Evolutionary conservation across 805 yeast genomes (phyloP), one percentile per base, ranked within the genome.

Genomic region (Metschnikowia borealis): DNA sequence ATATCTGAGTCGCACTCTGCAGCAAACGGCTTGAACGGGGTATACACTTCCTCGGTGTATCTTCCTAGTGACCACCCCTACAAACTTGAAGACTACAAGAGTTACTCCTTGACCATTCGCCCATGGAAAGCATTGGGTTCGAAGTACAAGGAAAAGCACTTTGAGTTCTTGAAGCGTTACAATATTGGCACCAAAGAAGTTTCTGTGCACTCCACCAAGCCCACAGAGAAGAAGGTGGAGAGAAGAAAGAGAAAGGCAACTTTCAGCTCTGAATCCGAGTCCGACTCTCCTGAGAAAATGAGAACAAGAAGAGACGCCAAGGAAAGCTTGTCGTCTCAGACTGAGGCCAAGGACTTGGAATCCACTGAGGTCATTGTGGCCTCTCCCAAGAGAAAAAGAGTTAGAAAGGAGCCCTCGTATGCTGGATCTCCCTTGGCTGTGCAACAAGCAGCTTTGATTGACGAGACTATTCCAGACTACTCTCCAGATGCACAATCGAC

Each of bases 381-480:
- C 29, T 34, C 53, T 6, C 66, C 79, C 58, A 59, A 64, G 52
- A 74, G 75, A 72, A 69, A 70, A 58, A 75, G 69, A 56, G 62
- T 64, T 20, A 68, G 73, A 51, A 67, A 61, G 43, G 67, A 64
- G 32, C 47, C 64, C 1, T 52, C 67, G 11, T 54, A 61, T 40
- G 50, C 60, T 68, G 49, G 69, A 18, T 55, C 77, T 26, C 67
- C 78, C 1, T 65, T 77, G 39, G 70, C 76, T 18, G 59, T 64
- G 15, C 71, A 73, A 38, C 75, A 71, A 52, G 79, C 80, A 44
- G 72, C 78, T n/a, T 76, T 76, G 50, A 77, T 78, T 50, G 88
- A 87, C 77, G 86, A 83, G 63, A 70, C 82, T 26, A 70, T 91
- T 49, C 90, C 90, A 35, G 96, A 90, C 67, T 89, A 77, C 67